These are phyloP conservation scores for Penicillium sp. DNA, from an alignment of 2,329 filamentous ascomycete species.

Conservation along the genomic window DNA sequence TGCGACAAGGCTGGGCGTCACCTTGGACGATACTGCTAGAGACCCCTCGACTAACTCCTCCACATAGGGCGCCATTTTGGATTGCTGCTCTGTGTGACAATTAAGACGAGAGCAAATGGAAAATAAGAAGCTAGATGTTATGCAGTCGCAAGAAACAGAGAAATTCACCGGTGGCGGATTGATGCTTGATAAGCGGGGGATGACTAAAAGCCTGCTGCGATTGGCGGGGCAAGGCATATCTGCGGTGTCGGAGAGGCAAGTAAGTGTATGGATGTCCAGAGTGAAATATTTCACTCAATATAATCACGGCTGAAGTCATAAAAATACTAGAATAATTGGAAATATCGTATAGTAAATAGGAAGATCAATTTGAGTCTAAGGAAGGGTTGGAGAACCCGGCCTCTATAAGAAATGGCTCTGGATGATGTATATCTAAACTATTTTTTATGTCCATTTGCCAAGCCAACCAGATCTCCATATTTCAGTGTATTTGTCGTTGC, in stretches of 20 bases:
- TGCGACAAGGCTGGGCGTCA: conserved; percentile 80
- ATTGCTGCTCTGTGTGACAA: not conserved
- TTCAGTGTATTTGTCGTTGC: conserved; percentile 47
- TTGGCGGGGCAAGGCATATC: conserved; percentile 4
- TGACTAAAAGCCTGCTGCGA: conserved; percentile 4
- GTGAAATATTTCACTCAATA: not conserved
- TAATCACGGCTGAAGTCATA: not conserved
- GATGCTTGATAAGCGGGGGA: conserved; percentile 12
- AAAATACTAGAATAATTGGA: not conserved
- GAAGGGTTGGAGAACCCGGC: not conserved
- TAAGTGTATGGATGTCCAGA: not conserved
- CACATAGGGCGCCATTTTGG: conserved; percentile 73
- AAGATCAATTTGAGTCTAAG: not conserved
- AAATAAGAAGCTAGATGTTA: not conserved
- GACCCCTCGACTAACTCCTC: conserved; percentile 72
- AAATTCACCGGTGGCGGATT: conserved; percentile 22
- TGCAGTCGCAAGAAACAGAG: not conserved
- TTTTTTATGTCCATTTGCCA: not conserved
- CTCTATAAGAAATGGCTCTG: not conserved
- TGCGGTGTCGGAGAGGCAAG: conserved; percentile 24
- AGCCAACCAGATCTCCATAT: conserved; percentile 44
- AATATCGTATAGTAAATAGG: not conserved
- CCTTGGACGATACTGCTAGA: conserved; percentile 71
- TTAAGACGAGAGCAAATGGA: not conserved
- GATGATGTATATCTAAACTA: not conserved